Evolutionary conservation across 495 filamentous ascomycete genomes (phyloP), one percentile per base, ranked within the genome.

Genomic region (Articulospora tetracladia): DNA sequence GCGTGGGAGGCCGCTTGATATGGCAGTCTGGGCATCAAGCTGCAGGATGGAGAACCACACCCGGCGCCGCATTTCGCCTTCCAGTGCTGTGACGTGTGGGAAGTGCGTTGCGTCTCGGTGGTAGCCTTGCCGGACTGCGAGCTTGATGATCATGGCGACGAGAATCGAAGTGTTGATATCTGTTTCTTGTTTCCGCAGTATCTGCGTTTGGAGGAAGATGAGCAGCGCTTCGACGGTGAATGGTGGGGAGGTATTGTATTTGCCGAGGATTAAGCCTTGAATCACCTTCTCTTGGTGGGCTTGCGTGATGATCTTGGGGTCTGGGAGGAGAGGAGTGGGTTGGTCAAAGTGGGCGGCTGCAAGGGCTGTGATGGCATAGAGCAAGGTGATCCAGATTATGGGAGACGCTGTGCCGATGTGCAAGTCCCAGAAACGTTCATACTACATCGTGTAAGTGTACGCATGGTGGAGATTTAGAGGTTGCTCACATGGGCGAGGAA

Each of bases 1-100:
- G 23, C 76, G 70, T 0, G 83, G 83, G 13, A 84, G 62, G 1
- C 82, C 82, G 58, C 79, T 70, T 62, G 82, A 79, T 49, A 79
- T 78, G 26, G 75, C 71, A 20, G 77, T 69, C n/a, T 76, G 58
- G n/a, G 80, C 66, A 26, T 75, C 74, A 52, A 77, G 58, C 34
- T 76, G 71, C 10, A 73, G 61, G 50, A 78, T 72, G 3, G 74
- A 74, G n/a, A 72, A 63, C 76, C 74, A 78, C 6, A 78, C 65
- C 28, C 75, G 69, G 1, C 73, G 69, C 23, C 76, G 65, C 15
- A 68, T 60, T 55, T 77, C 75, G 1, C 60, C 64, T 25, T 74
- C 67, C 36, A 68, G 74, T 7, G 61, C 54, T 3, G 69, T 66
- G 20, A 70, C 39, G 27, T 66, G 22, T 12, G 64, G 50, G 46